Evolutionary conservation across 352 stramenopile genomes (phyloP), one percentile per base, ranked within the genome.

Genomic region (Phytophthora ohioensis): DNA sequence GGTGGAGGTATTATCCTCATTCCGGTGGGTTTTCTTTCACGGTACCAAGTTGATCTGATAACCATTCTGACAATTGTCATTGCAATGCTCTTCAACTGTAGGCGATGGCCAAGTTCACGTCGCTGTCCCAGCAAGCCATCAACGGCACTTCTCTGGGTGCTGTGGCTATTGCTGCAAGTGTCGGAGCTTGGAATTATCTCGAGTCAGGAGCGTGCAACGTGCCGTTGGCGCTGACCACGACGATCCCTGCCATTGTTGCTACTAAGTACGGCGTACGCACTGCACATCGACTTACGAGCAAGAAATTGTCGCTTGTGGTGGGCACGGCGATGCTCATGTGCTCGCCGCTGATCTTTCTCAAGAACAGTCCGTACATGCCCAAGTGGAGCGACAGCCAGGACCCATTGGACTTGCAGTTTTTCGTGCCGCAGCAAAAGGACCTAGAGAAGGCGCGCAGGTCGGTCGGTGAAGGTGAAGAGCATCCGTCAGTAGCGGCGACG

Each of bases 1-100:
- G 88, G 88, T 17, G 88, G 88, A 58, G 88, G 88, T 11, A 82
- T 94, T 54, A 90, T 96, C 55, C 82, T 96, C 61, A 93, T 96
- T 70, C 88, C 88, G 39, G 87, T 95, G 56, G 17, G 76, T 56
- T 27, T 27, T 27, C 11, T 5, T 42, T 59, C 9, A 31, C 13
- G 45, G 17, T n/a, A 65, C 5, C 15, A 42, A 32, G 13, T 36
- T 13, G 5, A 34, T 47, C 17, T 67, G 38, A 59, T 54, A 51
- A 34, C 34, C 13, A 46, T 21, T 27, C 41, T 51, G n/a, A 42
- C 30, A 60, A 15, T 11, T 52, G 45, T 3, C 2, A 46, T 36
- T 12, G 5, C 34, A 17, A 46, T 63, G 53, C 61, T 66, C 30
- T 69, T 52, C 13, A 64, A 49, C 12, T 66, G 39, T 66, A 95